Conservation (phyloP, 768 basidiomycete species). For the Terana coerulea region DNA sequence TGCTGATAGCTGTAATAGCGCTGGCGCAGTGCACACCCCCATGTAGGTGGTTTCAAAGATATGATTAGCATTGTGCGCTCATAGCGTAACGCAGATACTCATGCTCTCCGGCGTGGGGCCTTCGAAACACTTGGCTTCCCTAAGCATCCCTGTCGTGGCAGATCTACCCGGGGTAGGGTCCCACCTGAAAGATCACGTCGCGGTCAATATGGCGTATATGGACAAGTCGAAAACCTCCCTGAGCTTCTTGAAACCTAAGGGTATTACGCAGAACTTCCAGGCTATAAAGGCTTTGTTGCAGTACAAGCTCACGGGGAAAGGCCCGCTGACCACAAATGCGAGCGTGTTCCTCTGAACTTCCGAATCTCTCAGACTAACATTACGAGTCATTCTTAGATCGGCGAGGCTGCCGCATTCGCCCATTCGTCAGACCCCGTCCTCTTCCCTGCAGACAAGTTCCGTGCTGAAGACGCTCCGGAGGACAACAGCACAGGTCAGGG, state of each 20-base stretch:
- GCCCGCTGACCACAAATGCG: constrained; percentile 54
- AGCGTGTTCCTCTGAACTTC: constrained; percentile 9
- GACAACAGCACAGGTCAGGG: constrained; percentile 29
- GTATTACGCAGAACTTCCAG: constrained; percentile 10
- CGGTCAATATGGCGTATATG: constrained; percentile 43
- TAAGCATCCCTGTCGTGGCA: constrained; percentile 50
- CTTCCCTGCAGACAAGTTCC: constrained; percentile 31
- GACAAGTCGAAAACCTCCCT: constrained; percentile 38
- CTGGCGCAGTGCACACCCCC: constrained; percentile 64
- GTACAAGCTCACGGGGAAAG: constrained; percentile 42
- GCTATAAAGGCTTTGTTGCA: constrained; percentile 29
- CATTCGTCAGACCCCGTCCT: constrained; percentile 44
- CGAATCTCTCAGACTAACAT: neutral
- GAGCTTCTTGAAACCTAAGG: constrained; percentile 30
- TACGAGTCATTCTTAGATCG: constrained; percentile 23
- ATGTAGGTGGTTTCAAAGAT: constrained; percentile 27
- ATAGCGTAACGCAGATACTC: too few species aligned
- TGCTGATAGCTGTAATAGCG: constrained; percentile 31
- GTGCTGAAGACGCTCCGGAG: constrained; percentile 9
- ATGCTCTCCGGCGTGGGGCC: constrained; percentile 82
- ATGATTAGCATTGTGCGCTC: neutral
- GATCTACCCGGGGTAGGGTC: constrained; percentile 74
- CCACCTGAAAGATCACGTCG: constrained; percentile 67
- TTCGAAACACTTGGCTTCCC: constrained; percentile 44
- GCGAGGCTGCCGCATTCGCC: constrained; percentile 52